Evolutionary conservation across 2,329 filamentous ascomycete species (phyloP).

Genomic region (Cladophialophora immunda): DNA sequence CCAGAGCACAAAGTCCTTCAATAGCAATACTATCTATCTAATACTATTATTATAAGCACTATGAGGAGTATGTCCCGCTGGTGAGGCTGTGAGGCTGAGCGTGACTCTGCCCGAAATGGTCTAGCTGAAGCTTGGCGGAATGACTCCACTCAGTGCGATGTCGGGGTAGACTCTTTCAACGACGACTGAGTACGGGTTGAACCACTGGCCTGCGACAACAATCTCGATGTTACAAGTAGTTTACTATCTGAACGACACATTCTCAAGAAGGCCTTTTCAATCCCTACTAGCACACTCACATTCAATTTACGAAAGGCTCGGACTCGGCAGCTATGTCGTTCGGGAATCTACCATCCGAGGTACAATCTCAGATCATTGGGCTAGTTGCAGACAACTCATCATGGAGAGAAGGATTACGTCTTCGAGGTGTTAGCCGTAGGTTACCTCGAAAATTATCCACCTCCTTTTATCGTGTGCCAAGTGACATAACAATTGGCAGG

Average conservation of each 20-base stretch:
- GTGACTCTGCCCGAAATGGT: not conserved
- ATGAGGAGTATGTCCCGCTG: no score
- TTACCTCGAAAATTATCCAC: not conserved
- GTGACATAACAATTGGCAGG: constrained; percentile 10
- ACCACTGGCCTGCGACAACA: no score
- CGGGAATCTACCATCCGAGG: constrained; percentile 9
- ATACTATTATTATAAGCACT: no score
- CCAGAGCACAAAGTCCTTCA: no score
- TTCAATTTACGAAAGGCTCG: not conserved
- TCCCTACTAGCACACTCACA: not conserved
- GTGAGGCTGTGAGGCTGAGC: no score
- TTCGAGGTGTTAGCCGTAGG: constrained; percentile 15
- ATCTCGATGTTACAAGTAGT: no score
- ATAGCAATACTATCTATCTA: no score
- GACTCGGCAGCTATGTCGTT: constrained; percentile 7
- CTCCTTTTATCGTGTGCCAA: not conserved
- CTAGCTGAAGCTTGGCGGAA: not conserved
- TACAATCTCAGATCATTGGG: constrained; percentile 13
- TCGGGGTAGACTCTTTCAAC: not conserved
- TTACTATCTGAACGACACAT: no score
- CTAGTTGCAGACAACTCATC: constrained; percentile 7
- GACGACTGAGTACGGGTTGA: not conserved
- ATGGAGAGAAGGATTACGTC: constrained; percentile 14
- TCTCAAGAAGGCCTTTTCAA: not conserved
- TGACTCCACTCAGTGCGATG: not conserved